phyloP scores from a whole-genome alignment of 345 rosid genomes.

The Rhizophora apiculata region DNA sequence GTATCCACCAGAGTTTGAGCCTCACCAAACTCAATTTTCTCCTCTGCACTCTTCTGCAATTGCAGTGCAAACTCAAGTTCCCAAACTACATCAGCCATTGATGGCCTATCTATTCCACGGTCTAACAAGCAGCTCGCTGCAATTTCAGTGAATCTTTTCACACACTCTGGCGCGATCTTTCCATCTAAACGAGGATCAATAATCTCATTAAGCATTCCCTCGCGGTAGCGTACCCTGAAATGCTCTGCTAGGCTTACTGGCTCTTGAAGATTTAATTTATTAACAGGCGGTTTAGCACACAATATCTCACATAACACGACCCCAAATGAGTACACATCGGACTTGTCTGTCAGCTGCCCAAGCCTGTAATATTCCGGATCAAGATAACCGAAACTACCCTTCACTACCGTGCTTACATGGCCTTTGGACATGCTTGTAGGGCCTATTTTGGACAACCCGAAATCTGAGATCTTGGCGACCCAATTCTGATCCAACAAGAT shows the following conservation, averaged over 20 bases:
- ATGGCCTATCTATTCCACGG: slow-evolving; percentile 18
- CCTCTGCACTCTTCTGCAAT: slow-evolving; percentile 21
- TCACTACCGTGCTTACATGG: slow-evolving; percentile 49
- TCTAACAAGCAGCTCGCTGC: slow-evolving; percentile 21
- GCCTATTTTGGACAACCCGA: slow-evolving; percentile 45
- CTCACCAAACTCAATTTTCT: not conserved
- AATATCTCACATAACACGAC: slow-evolving; percentile 57
- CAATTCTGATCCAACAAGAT: slow-evolving; percentile 48
- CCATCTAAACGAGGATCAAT: slow-evolving; percentile 19
- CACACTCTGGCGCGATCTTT: slow-evolving; percentile 3
- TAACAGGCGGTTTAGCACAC: slow-evolving; percentile 31
- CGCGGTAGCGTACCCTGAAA: slow-evolving; percentile 8
- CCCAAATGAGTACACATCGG: slow-evolving; percentile 69
- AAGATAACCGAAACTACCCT: slow-evolving; percentile 50
- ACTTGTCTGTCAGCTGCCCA: slow-evolving; percentile 50
- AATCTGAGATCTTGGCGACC: slow-evolving; percentile 59
- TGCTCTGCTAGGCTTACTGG: slow-evolving; percentile 16
- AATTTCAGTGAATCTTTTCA: slow-evolving; percentile 20
- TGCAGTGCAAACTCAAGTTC: slow-evolving; percentile 21
- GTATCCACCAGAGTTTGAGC: not conserved
- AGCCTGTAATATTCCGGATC: slow-evolving; percentile 54
- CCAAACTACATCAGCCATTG: slow-evolving; percentile 27
- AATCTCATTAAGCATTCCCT: slow-evolving; percentile 19
- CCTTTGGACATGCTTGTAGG: slow-evolving; percentile 35
- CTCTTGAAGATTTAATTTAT: not conserved